These are phyloP conservation scores for Cutaneotrichosporon sp. DNA, from an alignment of 1,284 basidiomycete species.

Conservation along the genomic window DNA sequence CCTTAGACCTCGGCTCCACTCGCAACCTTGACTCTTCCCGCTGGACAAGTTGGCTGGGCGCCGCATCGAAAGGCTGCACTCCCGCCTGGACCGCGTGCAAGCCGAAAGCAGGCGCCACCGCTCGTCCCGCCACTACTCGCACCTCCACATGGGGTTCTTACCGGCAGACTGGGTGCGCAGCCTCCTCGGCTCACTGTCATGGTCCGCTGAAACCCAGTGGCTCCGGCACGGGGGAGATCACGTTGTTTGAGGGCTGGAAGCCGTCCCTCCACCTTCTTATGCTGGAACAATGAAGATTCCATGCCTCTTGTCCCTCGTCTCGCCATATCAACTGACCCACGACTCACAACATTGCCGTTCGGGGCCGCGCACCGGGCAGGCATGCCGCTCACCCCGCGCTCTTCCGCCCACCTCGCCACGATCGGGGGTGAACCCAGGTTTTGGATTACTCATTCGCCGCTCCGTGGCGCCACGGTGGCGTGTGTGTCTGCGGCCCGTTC, in stretches of 20 bases:
- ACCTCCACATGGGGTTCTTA: too few relatives aligned
- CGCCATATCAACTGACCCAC: not conserved
- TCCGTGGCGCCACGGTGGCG: not conserved
- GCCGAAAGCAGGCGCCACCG: not conserved
- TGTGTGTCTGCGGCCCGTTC: not conserved
- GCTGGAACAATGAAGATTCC: not conserved
- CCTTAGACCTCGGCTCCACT: not conserved
- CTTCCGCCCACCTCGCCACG: not conserved
- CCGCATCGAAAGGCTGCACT: not conserved
- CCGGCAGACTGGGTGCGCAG: not conserved
- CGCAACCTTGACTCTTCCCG: not conserved
- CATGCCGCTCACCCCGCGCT: too few relatives aligned
- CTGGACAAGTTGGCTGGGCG: not conserved
- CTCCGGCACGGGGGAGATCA: not conserved
- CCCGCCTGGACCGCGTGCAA: not conserved
- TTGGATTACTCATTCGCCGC: not conserved
- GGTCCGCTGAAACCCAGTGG: not conserved
- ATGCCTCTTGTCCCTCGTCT: not conserved
- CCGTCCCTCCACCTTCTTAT: not conserved
- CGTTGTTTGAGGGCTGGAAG: not conserved
- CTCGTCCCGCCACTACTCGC: not conserved
- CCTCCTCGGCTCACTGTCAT: too few relatives aligned
- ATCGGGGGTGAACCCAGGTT: not conserved
- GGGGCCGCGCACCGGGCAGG: not conserved
- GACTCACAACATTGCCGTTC: not conserved